Evolutionary conservation across 2,329 filamentous ascomycete species (phyloP), one percentile per base, ranked within the genome.

Genomic region (Penicillium sclerotigenum): DNA sequence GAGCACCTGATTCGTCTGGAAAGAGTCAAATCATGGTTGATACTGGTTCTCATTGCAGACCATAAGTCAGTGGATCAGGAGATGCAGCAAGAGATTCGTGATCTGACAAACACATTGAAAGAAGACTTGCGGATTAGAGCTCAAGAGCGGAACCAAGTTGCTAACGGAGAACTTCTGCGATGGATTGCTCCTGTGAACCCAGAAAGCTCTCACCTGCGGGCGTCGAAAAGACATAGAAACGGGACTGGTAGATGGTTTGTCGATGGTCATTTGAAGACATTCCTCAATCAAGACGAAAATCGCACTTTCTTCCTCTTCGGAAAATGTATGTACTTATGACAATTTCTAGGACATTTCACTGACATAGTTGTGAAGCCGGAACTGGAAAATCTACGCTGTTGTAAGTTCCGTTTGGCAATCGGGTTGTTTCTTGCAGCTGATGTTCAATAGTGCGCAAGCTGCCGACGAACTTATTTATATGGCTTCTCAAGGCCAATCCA

Each of bases 11-110:
- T 37, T 18, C 46, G 48, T 13, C 42, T 64, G 18, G 62, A 63
- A 51, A 52, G 62, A 31, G 60, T 64, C 28, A 64, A 64, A 31
- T 63, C 62, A 5, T 64, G 62, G 62, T 56, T 64, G 48, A 62
- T 63, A 22, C 49, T 64, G 36, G 62, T 64, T 26, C 56, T 64
- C n/a, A 63, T 48, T 8, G 53, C 60, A n/a, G 62, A 64, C 20
- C 54, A 59, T 37, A 54, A 50, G 5, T 50, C 59, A 1, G 51
- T 49, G 5, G 57, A 63, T n/a, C 45, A 49, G 36, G 61, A 57
- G 16, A 28, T 63, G 9, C 57, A 64, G 16, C 48, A 48, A 11
- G 62, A 64, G 22, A 54, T 64, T 24, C 55, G 47, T 24, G 49
- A 33, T 24, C 18, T 63, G 36, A 41, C 62, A 10, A 56, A 33